Evolutionary conservation across 306 rosid species (phyloP).

Genomic region (Abrus pulchellus): DNA sequence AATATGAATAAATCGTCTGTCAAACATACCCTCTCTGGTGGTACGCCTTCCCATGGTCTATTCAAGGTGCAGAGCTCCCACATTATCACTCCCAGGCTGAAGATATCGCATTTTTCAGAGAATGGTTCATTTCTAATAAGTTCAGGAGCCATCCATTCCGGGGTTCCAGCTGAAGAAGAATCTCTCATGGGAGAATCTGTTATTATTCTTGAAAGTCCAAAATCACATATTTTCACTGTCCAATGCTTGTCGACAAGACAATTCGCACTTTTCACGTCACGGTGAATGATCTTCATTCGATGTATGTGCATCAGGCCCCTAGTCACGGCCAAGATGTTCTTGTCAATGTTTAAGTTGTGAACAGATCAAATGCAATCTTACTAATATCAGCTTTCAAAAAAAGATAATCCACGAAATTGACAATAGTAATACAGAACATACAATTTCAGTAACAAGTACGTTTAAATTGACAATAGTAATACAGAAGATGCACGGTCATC

Average conservation of each 20-base stretch:
- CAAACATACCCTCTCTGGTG: conserved; percentile 81
- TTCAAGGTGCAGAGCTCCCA: conserved; percentile 96
- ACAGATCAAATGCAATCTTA: conserved; percentile 31
- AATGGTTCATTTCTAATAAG: conserved; percentile 91
- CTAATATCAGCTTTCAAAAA: conserved; percentile 11
- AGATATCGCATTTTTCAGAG: conserved; percentile 94
- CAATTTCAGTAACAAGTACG: not conserved
- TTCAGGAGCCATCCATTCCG: conserved; percentile 99
- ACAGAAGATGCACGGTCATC: conserved; percentile 9
- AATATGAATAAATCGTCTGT: conserved; percentile 5
- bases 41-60: conserved; percentile 96
- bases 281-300: conserved; percentile 96
- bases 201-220: conserved; percentile 91
- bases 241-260: conserved; percentile 96
- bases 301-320: conserved; percentile 99
- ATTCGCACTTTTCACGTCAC: conserved; percentile 95
- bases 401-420: not conserved
- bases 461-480: conserved; percentile 4
- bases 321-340: conserved; percentile 37
- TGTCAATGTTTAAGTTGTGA: conserved; percentile 33
- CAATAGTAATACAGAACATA: conserved; percentile 11
- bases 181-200: conserved; percentile 69
- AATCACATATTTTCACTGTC: conserved; percentile 95
- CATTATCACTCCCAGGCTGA: conserved; percentile 94
- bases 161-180: conserved; percentile 94